A percentile compares a stretch with the other conserved stretches of the same genome.
phyloP scores from a whole-genome alignment of 2,329 filamentous ascomycete species.

The Arthroderma sp. region DNA sequence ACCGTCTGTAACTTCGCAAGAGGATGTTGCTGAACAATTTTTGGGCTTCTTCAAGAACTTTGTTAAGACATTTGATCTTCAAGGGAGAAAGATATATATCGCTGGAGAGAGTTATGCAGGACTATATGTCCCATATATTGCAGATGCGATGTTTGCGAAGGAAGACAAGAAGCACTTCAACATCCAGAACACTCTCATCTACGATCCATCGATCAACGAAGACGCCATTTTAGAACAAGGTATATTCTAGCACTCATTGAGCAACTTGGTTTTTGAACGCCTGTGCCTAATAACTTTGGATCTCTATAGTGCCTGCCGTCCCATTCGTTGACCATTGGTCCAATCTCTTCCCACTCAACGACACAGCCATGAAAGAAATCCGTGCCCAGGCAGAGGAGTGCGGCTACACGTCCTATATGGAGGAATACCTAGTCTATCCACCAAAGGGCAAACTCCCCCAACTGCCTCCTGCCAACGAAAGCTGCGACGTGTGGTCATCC shows the following conservation, averaged over 20 bases:
- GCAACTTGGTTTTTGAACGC: background rate
- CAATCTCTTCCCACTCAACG: constrained; percentile 34
- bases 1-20: constrained; percentile 50
- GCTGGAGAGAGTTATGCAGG: constrained; percentile 62
- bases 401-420: constrained; percentile 33
- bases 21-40: constrained; percentile 58
- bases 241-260: constrained; percentile 9
- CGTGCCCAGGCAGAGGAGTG: constrained; percentile 31
- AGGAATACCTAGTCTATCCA: constrained; percentile 52
- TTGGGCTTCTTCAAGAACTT: constrained; percentile 71
- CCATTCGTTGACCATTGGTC: constrained; percentile 30
- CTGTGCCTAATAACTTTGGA: background rate
- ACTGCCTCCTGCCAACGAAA: constrained; percentile 29
- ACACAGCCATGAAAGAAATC: constrained; percentile 28
- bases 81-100: constrained; percentile 58
- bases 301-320: constrained; percentile 23
- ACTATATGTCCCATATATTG: constrained; percentile 57
- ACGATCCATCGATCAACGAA: constrained; percentile 53
- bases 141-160: constrained; percentile 56
- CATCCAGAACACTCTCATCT: constrained; percentile 55
- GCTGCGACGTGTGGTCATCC: constrained; percentile 46
- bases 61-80: constrained; percentile 54
- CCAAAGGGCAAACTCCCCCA: constrained; percentile 48
- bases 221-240: constrained; percentile 38
- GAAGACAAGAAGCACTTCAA: constrained; percentile 56